Evolutionary conservation across 164 flowering plant genomes (phyloP).

Genomic region (Liquidambar formosana): DNA sequence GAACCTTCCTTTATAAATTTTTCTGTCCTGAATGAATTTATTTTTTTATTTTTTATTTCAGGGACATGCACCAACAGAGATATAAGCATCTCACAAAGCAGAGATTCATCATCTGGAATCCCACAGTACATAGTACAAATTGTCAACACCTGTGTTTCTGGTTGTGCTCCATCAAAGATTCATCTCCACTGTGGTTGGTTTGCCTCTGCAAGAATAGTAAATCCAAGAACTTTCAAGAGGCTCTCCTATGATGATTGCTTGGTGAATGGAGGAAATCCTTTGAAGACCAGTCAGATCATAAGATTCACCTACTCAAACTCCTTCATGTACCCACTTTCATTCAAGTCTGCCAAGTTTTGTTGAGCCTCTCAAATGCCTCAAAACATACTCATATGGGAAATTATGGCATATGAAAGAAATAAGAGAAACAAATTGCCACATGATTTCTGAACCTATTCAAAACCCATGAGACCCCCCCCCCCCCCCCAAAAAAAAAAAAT

Average conservation of each 20-base stretch:
- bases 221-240: slow-evolving; percentile 62
- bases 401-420: neutral
- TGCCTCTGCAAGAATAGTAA: slow-evolving; percentile 59
- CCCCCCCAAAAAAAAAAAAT: neutral
- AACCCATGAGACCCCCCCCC: neutral
- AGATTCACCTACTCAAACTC: slow-evolving; percentile 63
- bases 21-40: neutral
- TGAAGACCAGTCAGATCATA: slow-evolving; percentile 44
- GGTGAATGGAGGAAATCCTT: slow-evolving; percentile 56
- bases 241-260: slow-evolving; percentile 63
- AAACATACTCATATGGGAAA: neutral
- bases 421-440: neutral
- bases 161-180: slow-evolving; percentile 56
- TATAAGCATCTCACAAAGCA: slow-evolving; percentile 67
- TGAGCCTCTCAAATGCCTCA: slow-evolving; percentile 7
- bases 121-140: slow-evolving; percentile 63
- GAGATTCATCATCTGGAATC: slow-evolving; percentile 50
- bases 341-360: slow-evolving; percentile 66
- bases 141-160: slow-evolving; percentile 53
- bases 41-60: slow-evolving; percentile 10
- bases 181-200: slow-evolving; percentile 78
- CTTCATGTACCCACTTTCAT: slow-evolving; percentile 63
- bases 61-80: slow-evolving; percentile 52
- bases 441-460: neutral
- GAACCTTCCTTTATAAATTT: neutral